Evolutionary conservation across 129 eudicot species (phyloP).

Genomic region (Solidago caesia): DNA sequence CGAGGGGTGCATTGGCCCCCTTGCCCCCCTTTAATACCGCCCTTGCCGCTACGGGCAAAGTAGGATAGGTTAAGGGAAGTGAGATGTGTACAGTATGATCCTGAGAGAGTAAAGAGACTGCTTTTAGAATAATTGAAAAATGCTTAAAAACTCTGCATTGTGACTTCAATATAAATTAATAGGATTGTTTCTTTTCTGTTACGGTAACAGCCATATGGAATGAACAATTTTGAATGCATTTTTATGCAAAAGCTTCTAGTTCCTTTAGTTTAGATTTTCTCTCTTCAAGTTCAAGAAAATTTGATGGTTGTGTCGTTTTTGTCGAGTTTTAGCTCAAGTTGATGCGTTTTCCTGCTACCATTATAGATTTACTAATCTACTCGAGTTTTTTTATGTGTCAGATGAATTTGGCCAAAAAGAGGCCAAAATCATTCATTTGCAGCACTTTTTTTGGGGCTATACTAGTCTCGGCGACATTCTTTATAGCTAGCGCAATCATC

Average conservation of each 20-base stretch:
- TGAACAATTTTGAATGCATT: slow-evolving; percentile 13
- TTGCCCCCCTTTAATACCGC: too few species aligned
- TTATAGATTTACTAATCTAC: not conserved
- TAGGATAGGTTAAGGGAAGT: too few species aligned
- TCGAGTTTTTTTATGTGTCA: slow-evolving; percentile 24
- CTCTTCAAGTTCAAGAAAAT: not conserved
- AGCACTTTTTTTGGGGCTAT: slow-evolving; percentile 45
- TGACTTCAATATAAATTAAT: not conserved
- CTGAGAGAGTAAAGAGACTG: too few species aligned
- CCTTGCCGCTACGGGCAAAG: too few species aligned
- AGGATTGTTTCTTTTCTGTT: slow-evolving; percentile 5
- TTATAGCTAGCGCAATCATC: slow-evolving; percentile 52
- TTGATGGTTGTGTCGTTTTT: not conserved
- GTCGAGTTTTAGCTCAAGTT: not conserved
- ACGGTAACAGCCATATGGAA: not conserved
- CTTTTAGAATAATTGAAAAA: not conserved
- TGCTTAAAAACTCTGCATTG: not conserved
- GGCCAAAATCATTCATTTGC: slow-evolving; percentile 41
- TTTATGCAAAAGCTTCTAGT: not conserved
- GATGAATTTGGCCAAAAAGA: slow-evolving; percentile 40
- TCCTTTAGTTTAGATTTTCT: not conserved
- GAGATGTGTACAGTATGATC: too few species aligned
- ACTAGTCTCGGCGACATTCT: slow-evolving; percentile 54
- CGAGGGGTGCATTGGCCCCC: too few species aligned
- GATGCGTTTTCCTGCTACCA: not conserved